Evolutionary conservation across 2,329 filamentous ascomycete species (phyloP).

Genomic region (Helotiales sp.): DNA sequence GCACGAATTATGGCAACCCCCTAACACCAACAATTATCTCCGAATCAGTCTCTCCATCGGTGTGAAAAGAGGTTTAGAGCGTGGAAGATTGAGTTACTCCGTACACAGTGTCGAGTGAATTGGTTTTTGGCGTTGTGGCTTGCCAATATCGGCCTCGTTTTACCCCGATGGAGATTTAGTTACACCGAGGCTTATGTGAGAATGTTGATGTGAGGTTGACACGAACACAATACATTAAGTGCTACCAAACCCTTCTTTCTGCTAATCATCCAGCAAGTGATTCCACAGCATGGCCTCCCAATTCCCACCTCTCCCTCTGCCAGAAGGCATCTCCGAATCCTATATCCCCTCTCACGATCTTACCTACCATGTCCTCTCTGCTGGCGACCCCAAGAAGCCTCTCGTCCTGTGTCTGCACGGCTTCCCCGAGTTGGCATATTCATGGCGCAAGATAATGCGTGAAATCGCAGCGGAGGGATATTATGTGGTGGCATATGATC

Average conservation of each 20-base stretch:
- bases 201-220: no score
- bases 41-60: no score
- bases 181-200: no score
- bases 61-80: no score
- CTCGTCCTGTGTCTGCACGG: slow-evolving; percentile 65
- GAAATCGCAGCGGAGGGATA: slow-evolving; percentile 59
- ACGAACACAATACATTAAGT: neutral
- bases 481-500: slow-evolving; percentile 66
- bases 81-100: no score
- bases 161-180: no score
- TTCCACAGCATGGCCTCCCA: slow-evolving; percentile 9
- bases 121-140: no score
- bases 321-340: slow-evolving; percentile 53
- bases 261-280: slow-evolving; percentile 3
- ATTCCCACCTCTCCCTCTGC: slow-evolving; percentile 44
- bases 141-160: no score
- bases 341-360: slow-evolving; percentile 60
- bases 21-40: no score
- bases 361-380: slow-evolving; percentile 60
- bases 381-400: slow-evolving; percentile 48
- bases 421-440: slow-evolving; percentile 68
- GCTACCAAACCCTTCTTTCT: neutral
- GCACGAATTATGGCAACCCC: no score
- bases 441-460: slow-evolving; percentile 65
- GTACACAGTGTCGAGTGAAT: no score